Evolutionary conservation across 768 basidiomycete genomes (phyloP).

Genomic region (Fibroporia radiculosa): DNA sequence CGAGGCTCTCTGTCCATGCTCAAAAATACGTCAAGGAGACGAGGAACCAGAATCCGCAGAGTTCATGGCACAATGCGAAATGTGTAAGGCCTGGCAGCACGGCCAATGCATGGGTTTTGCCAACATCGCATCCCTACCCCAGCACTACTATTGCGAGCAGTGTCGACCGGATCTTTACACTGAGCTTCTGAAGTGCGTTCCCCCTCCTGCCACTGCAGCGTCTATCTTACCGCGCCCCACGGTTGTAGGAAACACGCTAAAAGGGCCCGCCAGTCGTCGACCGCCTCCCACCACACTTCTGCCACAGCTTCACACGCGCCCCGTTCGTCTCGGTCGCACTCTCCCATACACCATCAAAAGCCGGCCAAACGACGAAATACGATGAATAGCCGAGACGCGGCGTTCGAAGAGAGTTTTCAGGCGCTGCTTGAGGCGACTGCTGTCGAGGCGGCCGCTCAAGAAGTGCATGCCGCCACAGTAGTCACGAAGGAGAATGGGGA

Average conservation of each 20-base stretch:
- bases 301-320: slow-evolving; percentile 29
- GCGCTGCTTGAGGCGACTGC: slow-evolving; percentile 70
- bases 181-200: slow-evolving; percentile 70
- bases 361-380: slow-evolving; percentile 89
- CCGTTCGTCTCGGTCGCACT: slow-evolving; percentile 71
- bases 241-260: slow-evolving; percentile 51
- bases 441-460: slow-evolving; percentile 50
- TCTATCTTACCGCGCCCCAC: slow-evolving; percentile 4
- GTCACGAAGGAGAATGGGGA: slow-evolving; percentile 12
- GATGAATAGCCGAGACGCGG: slow-evolving; percentile 95
- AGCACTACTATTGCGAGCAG: slow-evolving; percentile 90
- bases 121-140: slow-evolving; percentile 61
- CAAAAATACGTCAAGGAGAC: slow-evolving; percentile 34
- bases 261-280: slow-evolving; percentile 55
- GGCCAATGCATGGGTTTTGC: slow-evolving; percentile 93
- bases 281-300: slow-evolving; percentile 50
- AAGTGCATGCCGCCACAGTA: not conserved
- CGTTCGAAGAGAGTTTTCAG: slow-evolving; percentile 82
- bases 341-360: slow-evolving; percentile 48
- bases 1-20: slow-evolving; percentile 3
- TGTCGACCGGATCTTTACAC: slow-evolving; percentile 84
- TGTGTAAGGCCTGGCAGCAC: slow-evolving; percentile 97
- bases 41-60: slow-evolving; percentile 71
- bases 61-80: slow-evolving; percentile 98
- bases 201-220: slow-evolving; percentile 9